These are phyloP conservation scores for Paecilomyces variotii DNA, from an alignment of 2,329 filamentous ascomycete species.

Conservation along the genomic window DNA sequence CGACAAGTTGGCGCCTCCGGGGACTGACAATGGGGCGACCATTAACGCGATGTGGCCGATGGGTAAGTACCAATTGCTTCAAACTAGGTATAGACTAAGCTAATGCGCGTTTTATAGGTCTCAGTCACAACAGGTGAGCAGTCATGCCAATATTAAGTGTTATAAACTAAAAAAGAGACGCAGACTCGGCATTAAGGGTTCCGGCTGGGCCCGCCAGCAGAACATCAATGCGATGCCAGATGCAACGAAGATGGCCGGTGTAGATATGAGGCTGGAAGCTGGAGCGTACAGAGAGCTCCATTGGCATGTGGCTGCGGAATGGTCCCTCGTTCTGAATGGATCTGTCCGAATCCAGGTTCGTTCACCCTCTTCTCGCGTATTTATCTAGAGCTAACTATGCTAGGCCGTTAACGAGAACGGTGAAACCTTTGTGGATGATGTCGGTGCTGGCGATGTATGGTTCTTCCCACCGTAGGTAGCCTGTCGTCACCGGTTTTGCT, in stretches of 20 bases:
- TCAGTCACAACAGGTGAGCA: constrained; percentile 39
- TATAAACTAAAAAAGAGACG: background rate
- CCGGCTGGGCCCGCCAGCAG: constrained; percentile 51
- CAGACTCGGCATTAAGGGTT: constrained; percentile 34
- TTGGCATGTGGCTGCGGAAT: constrained; percentile 38
- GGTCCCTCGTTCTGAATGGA: constrained; percentile 33
- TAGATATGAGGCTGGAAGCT: constrained; percentile 52
- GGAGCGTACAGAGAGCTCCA: constrained; percentile 56
- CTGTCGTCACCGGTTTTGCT: background rate
- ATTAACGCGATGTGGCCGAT: constrained; percentile 47
- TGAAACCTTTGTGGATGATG: constrained; percentile 67
- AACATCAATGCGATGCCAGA: constrained; percentile 44
- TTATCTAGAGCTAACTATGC: background rate
- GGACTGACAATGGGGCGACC: constrained; percentile 38
- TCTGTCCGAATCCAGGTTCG: constrained; percentile 28
- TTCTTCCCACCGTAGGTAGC: constrained; percentile 59
- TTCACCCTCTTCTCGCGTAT: background rate
- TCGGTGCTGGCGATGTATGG: constrained; percentile 70
- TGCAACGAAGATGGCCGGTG: constrained; percentile 47
- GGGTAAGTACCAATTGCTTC: constrained; percentile 19
- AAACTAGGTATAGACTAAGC: background rate
- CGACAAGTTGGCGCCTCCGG: constrained; percentile 47
- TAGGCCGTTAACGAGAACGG: constrained; percentile 47
- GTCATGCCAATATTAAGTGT: background rate
- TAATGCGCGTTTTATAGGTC: constrained; percentile 13